Evolutionary conservation across 2,329 filamentous ascomycete species (phyloP), one percentile per base, ranked within the genome.

Genomic region (Ceratocystis eucalypticola): DNA sequence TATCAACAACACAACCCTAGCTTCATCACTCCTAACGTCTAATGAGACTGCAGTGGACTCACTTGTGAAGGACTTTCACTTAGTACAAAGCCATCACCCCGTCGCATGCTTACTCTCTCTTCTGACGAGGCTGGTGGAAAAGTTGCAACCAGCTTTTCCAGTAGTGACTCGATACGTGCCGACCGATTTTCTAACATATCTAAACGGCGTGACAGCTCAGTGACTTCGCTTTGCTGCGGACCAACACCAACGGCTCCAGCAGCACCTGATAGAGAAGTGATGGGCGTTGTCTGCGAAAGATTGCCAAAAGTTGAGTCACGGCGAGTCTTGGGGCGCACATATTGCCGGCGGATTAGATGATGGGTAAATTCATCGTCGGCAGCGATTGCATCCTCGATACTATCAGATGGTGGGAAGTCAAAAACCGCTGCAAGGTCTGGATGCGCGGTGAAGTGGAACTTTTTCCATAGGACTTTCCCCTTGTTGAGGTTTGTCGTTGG

Each of bases 391-490:
- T 81, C 76, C 62, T 80, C 77, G 3, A 84, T 79, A 37, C 77
- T 78, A 62, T 87, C 82, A 1, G 88, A 88, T 4, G 87, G 86
- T 50, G 87, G 80, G 30, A 86, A 79, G 64, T 90, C 85, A 69
- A 91, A 91, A 1, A 91, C 88, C 10, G 85, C 82, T 59, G 87
- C 83, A 44, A 91, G 79, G 72, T 90, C 88, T 22, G 86, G 82
- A 73, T 91, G 87, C 7, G 84, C 85, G 5, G 85, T 87, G 72
- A 91, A 84, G 61, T 82, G 80, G 77, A 82, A 86, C 73, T 82
- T 84, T 70, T 86, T 82, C 84, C 86, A 89, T 71, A 88, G 87
- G 12, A 28, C 62, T 22, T 65, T 64, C 17, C 15, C 30, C 48
- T 53, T 57, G n/a, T 22, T 55, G 2, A 70, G 48, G 25, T 30